Evolutionary conservation across 768 basidiomycete genomes (phyloP), one percentile per base, ranked within the genome.

Genomic region (Amanita pallidorosea): DNA sequence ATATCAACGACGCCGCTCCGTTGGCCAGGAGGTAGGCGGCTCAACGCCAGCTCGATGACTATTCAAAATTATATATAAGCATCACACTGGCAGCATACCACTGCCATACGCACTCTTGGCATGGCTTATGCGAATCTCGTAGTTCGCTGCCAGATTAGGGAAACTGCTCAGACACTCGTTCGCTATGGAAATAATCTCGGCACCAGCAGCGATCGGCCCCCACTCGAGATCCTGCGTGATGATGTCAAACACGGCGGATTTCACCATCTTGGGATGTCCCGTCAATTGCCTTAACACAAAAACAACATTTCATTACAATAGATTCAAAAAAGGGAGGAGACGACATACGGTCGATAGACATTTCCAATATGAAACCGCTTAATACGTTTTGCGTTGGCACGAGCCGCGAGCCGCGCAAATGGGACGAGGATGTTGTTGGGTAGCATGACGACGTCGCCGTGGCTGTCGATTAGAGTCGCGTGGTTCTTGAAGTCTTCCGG

Each of bases 311-410:
- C 34, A 51, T 17, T 55, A 29, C 4, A 47, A 33, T 23, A 31
- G 31, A 6, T 22, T 5, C 35, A 13, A 13, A 7, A 2, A 36
- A 42, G 5, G n/a, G n/a, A 25, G 51, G 7, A 17, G n/a, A 50
- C 2, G 18, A 64, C 70, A 35, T 57, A 85, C 88, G 83, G 80
- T 31, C 77, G 70, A 62, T 79, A 91, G 11, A 83, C 79, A 54
- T 88, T 80, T 33, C 79, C 73, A 47, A 91, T 79, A 63, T 89
- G 83, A 64, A 81, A 92, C 8, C 90, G 77, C 63, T 93, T 93
- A 61, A 93, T 89, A 36, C 90, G 70, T 54, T 73, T 76, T 44
- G 75, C 69, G 34, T 74, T 76, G 2, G 70, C 75, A 47, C 82
- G 72, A 2, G 83, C 88, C n/a, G 89, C 89, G 37, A 86, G 65